Percentiles rank a stretch among this genome's conserved stretches.
These are phyloP conservation scores for Marsdenia floribunda DNA, from an alignment of 257 asterid genomes.

Conservation along the genomic window DNA sequence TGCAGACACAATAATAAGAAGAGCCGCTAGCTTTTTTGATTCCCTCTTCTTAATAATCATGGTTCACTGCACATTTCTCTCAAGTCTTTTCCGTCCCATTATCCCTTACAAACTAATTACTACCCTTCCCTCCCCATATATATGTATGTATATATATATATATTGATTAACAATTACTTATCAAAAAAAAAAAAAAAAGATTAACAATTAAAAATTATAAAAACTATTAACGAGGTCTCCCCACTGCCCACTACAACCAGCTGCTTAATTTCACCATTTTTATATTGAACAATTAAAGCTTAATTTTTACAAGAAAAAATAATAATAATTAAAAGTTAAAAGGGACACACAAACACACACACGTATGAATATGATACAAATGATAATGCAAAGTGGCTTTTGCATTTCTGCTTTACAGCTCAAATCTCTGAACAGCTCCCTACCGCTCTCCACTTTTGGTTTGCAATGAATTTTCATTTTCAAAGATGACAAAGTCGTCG, in stretches of 20 bases:
- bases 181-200: too few relatives aligned
- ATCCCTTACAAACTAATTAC: not conserved
- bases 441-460: conserved; percentile 11
- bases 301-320: too few relatives aligned
- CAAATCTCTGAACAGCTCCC: conserved; percentile 17
- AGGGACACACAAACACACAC: too few relatives aligned
- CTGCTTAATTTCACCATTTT: too few relatives aligned
- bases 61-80: not conserved
- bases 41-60: not conserved
- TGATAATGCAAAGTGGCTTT: not conserved
- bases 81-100: not conserved
- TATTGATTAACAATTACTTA: too few relatives aligned
- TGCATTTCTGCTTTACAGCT: conserved; percentile 30
- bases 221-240: too few relatives aligned
- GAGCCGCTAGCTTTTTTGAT: not conserved
- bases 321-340: too few relatives aligned
- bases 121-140: not conserved
- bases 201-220: too few relatives aligned
- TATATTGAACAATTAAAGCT: too few relatives aligned
- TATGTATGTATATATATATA: too few relatives aligned
- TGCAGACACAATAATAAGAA: not conserved
- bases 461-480: conserved; percentile 23
- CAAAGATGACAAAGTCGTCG: conserved; percentile 16
- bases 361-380: too few relatives aligned
- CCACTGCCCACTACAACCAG: too few relatives aligned